phyloP scores from a whole-genome alignment of 2,329 filamentous ascomycete species.

The Phaeophleospora eucalypticola region DNA sequence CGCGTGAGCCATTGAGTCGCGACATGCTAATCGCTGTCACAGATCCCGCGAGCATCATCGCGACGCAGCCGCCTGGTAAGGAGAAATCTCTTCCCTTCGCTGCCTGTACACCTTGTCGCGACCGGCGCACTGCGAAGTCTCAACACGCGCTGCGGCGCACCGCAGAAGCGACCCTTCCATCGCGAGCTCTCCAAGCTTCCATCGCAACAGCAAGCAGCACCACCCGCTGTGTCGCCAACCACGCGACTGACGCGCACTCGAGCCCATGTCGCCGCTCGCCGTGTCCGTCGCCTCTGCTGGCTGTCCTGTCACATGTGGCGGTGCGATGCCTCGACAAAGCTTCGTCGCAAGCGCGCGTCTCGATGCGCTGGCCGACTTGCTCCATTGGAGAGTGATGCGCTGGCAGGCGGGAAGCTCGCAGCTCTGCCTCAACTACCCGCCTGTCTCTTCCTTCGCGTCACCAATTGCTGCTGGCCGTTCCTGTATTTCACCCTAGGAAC shows the following conservation, averaged over 20 bases:
- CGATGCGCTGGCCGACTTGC: conserved; percentile 23
- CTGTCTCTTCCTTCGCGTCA: conserved; percentile 15
- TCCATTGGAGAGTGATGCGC: conserved; percentile 25
- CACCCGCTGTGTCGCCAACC: conserved; percentile 4
- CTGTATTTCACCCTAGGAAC: conserved; percentile 19
- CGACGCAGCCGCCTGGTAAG: too few relatives aligned
- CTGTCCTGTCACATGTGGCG: conserved; percentile 21
- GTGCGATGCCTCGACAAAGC: conserved; percentile 13
- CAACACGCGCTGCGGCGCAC: background rate
- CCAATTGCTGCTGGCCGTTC: conserved; percentile 23
- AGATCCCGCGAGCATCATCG: background rate
- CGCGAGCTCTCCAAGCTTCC: background rate
- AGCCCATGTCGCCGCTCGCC: conserved; percentile 3
- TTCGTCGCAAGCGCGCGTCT: conserved; percentile 16
- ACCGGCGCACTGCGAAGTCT: too few relatives aligned
- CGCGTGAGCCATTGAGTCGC: background rate
- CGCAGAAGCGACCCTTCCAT: background rate
- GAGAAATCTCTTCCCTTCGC: too few relatives aligned
- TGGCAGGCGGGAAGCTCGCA: conserved; percentile 26
- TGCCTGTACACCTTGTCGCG: too few relatives aligned
- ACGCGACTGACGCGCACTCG: conserved; percentile 7
- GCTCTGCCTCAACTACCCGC: conserved; percentile 20
- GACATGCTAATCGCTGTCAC: background rate
- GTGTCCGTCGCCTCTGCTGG: conserved; percentile 2
- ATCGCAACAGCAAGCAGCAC: background rate